phyloP scores from a whole-genome alignment of 1,284 basidiomycete species.

The Ustilago bromivora region DNA sequence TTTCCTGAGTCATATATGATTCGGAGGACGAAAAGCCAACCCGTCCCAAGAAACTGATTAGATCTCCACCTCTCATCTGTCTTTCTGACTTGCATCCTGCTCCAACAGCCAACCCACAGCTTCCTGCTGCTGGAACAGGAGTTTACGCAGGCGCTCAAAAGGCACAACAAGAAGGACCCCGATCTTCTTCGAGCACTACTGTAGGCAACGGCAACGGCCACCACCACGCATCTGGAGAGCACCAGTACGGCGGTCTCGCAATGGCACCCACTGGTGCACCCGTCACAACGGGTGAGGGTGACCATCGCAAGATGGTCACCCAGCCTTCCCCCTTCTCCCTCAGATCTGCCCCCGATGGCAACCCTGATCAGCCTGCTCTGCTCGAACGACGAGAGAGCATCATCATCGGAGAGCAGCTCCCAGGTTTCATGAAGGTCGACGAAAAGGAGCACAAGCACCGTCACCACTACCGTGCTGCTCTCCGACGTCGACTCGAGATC shows the following conservation, averaged over 20 bases:
- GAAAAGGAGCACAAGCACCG: slow-evolving; percentile 48
- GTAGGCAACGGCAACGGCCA: slow-evolving; percentile 6
- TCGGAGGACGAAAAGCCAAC: neutral
- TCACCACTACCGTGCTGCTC: slow-evolving; percentile 44
- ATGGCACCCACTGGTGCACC: slow-evolving; percentile 39
- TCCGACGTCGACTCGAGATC: slow-evolving; percentile 38
- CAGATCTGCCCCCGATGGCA: slow-evolving; percentile 9
- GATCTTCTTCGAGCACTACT: slow-evolving; percentile 19
- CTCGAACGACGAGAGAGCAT: slow-evolving; percentile 38
- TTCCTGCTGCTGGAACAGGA: slow-evolving; percentile 36
- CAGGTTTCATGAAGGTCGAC: slow-evolving; percentile 49
- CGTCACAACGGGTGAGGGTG: slow-evolving; percentile 28
- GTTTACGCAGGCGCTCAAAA: slow-evolving; percentile 21
- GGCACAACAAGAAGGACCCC: neutral
- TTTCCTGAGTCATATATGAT: neutral
- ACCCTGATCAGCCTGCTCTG: slow-evolving; percentile 17
- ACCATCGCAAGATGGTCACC: slow-evolving; percentile 29
- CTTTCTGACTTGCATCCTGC: neutral
- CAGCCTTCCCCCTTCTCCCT: slow-evolving; percentile 44
- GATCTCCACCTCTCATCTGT: neutral
- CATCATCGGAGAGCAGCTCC: slow-evolving; percentile 46
- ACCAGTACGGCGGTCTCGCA: slow-evolving; percentile 34
- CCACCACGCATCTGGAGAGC: neutral
- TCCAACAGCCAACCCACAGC: slow-evolving; percentile 31
- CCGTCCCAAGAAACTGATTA: neutral